Evolutionary conservation across 352 stramenopile species (phyloP).

Genomic region (Phytophthora litchii): DNA sequence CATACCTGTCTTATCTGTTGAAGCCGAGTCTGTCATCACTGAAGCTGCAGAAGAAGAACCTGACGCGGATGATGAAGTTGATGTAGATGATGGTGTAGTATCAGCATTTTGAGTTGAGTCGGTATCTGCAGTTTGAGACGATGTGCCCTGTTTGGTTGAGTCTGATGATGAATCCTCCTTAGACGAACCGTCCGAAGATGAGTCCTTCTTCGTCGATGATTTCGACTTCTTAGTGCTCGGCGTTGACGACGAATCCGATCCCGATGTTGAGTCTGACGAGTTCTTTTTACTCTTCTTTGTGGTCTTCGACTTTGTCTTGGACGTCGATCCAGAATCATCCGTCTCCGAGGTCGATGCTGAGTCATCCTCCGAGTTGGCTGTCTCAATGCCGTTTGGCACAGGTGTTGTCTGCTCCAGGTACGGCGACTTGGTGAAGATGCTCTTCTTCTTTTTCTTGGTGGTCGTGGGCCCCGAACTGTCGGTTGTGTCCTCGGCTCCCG

Average conservation of each 20-base stretch:
- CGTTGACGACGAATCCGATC: slow-evolving; percentile 13
- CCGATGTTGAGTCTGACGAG: slow-evolving; percentile 15
- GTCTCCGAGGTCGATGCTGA: slow-evolving; percentile 15
- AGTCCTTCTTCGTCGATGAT: slow-evolving; percentile 5
- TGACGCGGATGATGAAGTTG: slow-evolving; percentile 18
- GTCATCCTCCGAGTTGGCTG: slow-evolving; percentile 14
- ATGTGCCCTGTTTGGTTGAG: slow-evolving; percentile 9
- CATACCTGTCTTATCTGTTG: slow-evolving; percentile 12
- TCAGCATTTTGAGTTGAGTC: slow-evolving; percentile 15
- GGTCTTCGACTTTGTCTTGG: slow-evolving; percentile 1
- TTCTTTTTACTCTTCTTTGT: slow-evolving; percentile 15
- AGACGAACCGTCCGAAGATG: background rate
- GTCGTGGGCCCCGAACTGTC: slow-evolving; percentile 15
- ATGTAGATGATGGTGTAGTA: slow-evolving; percentile 12
- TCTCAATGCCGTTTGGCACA: slow-evolving; percentile 37
- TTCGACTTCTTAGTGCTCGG: slow-evolving; percentile 13
- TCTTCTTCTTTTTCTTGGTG: slow-evolving; percentile 34
- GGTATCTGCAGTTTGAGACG: slow-evolving; percentile 7
- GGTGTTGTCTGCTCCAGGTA: slow-evolving; percentile 38
- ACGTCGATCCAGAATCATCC: slow-evolving; percentile 17
- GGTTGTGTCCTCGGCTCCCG: slow-evolving; percentile 4
- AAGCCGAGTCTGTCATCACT: slow-evolving; percentile 41
- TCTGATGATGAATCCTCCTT: slow-evolving; percentile 5
- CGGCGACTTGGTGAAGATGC: slow-evolving; percentile 41
- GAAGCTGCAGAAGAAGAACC: slow-evolving; percentile 18